Conservation (phyloP, 163 green algal genomes). For the Prototheca wickerhamii region DNA sequence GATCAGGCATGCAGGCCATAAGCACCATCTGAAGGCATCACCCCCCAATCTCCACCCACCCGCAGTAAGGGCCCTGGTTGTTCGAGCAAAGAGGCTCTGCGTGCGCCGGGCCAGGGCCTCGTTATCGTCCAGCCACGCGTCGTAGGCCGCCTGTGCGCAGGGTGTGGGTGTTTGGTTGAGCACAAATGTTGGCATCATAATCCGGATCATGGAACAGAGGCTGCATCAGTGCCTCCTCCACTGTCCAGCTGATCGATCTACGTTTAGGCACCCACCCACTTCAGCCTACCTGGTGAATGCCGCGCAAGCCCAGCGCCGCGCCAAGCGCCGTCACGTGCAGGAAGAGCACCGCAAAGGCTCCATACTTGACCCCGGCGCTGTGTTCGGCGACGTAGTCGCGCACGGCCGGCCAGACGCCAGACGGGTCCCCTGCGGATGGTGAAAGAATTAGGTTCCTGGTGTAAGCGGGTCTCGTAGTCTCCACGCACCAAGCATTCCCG, state of each 20-base stretch:
- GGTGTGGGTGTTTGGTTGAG: background rate
- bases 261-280: too few relatives aligned
- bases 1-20: too few relatives aligned
- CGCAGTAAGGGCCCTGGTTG: too few relatives aligned
- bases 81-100: background rate
- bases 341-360: background rate
- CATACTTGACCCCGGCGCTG: background rate
- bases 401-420: constrained; percentile 4
- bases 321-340: background rate
- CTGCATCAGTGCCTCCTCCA: background rate
- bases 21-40: too few relatives aligned
- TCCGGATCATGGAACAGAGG: background rate
- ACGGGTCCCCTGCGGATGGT: background rate
- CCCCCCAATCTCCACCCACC: too few relatives aligned
- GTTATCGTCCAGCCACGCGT: constrained; percentile 10
- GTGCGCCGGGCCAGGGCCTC: background rate
- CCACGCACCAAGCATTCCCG: too few relatives aligned
- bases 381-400: background rate
- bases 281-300: constrained; percentile 5
- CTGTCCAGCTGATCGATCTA: too few relatives aligned
- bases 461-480: too few relatives aligned
- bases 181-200: background rate
- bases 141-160: constrained; percentile 5
- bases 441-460: background rate
- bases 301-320: background rate